A percentile compares a stretch with the other conserved stretches of the same genome.
phyloP scores from a whole-genome alignment of 164 flowering plant genomes.

The Aristolochia fimbriata region DNA sequence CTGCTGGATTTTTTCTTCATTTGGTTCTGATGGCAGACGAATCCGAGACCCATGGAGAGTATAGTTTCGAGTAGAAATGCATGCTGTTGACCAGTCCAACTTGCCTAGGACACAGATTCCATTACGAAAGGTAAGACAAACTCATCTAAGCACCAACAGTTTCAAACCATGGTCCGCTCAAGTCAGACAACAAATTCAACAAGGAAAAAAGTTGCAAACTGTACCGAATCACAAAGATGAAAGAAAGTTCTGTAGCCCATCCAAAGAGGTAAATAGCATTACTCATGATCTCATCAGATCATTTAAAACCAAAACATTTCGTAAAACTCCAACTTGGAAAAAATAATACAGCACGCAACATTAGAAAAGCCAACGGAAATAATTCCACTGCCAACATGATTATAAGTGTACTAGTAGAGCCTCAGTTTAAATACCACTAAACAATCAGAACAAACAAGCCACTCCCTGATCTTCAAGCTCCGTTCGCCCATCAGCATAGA shows the following conservation, averaged over 20 bases:
- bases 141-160: not conserved
- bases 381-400: not conserved
- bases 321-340: not conserved
- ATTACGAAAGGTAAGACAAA: not conserved
- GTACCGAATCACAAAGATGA: constrained; percentile 1
- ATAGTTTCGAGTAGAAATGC: constrained; percentile 40
- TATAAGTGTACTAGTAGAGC: too few species aligned
- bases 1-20: constrained; percentile 16
- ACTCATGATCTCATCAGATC: constrained; percentile 7
- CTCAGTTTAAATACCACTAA: too few species aligned
- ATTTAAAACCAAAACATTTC: not conserved
- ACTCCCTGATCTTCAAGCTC: too few species aligned
- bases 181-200: not conserved
- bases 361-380: not conserved
- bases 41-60: constrained; percentile 28
- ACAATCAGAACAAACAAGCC: too few species aligned
- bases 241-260: not conserved
- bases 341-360: not conserved
- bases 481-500: too few species aligned
- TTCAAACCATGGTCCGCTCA: not conserved
- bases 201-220: constrained; percentile 13
- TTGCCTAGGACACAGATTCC: constrained; percentile 19
- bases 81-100: constrained; percentile 60
- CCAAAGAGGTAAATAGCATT: not conserved
- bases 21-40: constrained; percentile 5